Evolutionary conservation across 805 yeast genomes (phyloP), one percentile per base, ranked within the genome.

Genomic region (Wickerhamiella azymoides): DNA sequence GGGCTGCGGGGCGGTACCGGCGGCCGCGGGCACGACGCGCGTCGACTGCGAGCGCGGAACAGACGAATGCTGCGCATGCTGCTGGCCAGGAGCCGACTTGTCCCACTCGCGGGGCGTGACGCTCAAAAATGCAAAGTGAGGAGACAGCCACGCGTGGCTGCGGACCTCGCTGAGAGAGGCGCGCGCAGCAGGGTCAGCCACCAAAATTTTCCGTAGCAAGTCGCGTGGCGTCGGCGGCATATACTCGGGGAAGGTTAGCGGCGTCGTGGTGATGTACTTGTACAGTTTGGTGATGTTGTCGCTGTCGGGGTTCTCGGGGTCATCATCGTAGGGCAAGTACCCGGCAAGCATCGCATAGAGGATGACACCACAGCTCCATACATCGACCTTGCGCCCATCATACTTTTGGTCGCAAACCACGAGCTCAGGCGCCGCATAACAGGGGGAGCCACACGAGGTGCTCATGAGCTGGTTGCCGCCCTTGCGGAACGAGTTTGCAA

Each of bases 401-500:
- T 92, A 92, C 13, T 94, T 86, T 45, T 78, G 74, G 51, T 79
- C 84, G 10, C 89, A 80, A 26, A 86, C 80, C 2, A 92, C 98
- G 48, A 92, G 67, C 61, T 92, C 98, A 0, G 98, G 98, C 1
- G 98, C 98, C 0, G 98, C 98, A 63, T 89, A 89, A 62, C 98
- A 89, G 1, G 98, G 98, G 2, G 95, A 84, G 1, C 98, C 98
- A 62, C 98, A 89, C 32, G 88, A 77, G 1, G 97, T 89, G 59
- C 79, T 79, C 97, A 89, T 92, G 39, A 84, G 66, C 60, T 85
- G 95, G 47, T 52, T 51, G 13, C 55, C 49, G 38, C 48, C 52
- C 16, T 54, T 52, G 40, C 58, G 51, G 64, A 79, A 92, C 25
- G 89, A 80, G 63, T 92, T 92, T 32, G 93, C 98, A 64, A 92